These are phyloP conservation scores for Tolypocladium sp. DNA, from an alignment of 2,329 filamentous ascomycete genomes.

Conservation along the genomic window DNA sequence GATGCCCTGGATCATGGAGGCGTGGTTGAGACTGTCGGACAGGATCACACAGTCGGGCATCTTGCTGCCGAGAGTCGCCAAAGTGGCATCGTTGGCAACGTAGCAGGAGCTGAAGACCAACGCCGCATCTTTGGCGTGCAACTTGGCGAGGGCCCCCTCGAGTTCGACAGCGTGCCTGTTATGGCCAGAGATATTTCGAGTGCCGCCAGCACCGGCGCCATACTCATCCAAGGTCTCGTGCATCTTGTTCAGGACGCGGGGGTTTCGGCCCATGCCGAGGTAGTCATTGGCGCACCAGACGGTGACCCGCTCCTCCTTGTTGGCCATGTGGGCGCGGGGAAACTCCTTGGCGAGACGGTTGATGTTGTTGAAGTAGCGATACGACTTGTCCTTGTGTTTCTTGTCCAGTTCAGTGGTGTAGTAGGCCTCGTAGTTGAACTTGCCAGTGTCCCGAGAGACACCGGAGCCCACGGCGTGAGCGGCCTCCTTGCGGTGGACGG, in stretches of 20 bases:
- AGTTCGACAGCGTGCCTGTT: conserved; percentile 87
- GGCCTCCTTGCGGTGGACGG: conserved; percentile 5
- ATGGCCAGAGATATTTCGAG: conserved; percentile 95
- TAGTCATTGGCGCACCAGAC: conserved; percentile 99
- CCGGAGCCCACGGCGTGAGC: conserved; percentile 8
- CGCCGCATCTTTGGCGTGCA: conserved; percentile 87
- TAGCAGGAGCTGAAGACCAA: conserved; percentile 97
- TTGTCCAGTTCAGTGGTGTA: conserved; percentile 86
- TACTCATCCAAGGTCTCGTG: conserved; percentile 92
- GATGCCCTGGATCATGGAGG: conserved; percentile 99
- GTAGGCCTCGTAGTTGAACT: conserved; percentile 87
- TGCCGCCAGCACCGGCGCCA: conserved; percentile 89
- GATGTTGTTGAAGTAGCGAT: conserved; percentile 99
- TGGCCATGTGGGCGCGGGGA: conserved; percentile 84
- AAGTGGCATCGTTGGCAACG: conserved; percentile 93
- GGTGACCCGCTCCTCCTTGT: conserved; percentile 75
- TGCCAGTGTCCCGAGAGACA: conserved; percentile 29
- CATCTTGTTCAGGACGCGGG: conserved; percentile 80
- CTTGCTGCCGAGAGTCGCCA: conserved; percentile 94
- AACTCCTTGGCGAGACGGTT: conserved; percentile 96
- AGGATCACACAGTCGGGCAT: conserved; percentile 93
- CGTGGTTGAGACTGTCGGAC: conserved; percentile 96
- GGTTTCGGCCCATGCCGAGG: conserved; percentile 92
- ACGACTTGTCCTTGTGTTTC: conserved; percentile 99
- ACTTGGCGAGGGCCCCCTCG: conserved; percentile 71